A percentile compares a stretch with the other conserved stretches of the same genome.
Conservation (phyloP, 192 early-diverging fungal genomes). For the Linnemannia hyalina region DNA sequence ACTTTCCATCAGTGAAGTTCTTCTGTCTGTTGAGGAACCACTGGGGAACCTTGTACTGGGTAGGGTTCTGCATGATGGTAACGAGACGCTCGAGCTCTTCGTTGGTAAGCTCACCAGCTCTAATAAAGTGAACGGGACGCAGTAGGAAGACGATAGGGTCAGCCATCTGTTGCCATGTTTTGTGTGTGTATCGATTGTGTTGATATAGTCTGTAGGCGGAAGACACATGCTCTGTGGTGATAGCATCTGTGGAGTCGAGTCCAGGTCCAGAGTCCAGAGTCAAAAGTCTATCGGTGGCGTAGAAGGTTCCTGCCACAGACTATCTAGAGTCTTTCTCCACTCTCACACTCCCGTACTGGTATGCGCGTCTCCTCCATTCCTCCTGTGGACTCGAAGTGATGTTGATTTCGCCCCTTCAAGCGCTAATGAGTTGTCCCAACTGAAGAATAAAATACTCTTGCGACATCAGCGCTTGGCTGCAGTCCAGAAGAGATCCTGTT, state of each 20-base stretch:
- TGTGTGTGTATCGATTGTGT: not conserved
- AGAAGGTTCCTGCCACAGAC: too few species aligned
- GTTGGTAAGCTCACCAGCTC: slow-evolving; percentile 97
- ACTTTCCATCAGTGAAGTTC: slow-evolving; percentile 96
- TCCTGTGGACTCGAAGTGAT: not conserved
- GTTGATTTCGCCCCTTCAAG: not conserved
- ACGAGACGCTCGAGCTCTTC: slow-evolving; percentile 99
- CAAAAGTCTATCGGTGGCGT: not conserved
- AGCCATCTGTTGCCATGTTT: not conserved
- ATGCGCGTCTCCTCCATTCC: not conserved
- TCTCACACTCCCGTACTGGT: too few species aligned
- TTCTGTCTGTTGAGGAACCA: slow-evolving; percentile 99
- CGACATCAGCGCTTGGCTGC: not conserved
- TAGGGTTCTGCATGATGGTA: slow-evolving; percentile 99
- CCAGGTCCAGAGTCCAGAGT: not conserved
- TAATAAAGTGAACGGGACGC: slow-evolving; percentile 30
- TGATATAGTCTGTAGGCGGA: not conserved
- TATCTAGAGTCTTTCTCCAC: too few species aligned
- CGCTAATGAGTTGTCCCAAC: not conserved
- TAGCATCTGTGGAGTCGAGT: not conserved
- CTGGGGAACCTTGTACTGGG: slow-evolving; percentile 99
- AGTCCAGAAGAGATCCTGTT: not conserved
- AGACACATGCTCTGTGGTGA: not conserved
- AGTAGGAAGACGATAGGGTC: not conserved
- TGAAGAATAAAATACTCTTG: not conserved